Evolutionary conservation across 371 early-diverging fungal genomes (phyloP), one percentile per base, ranked within the genome.

Genomic region (Lichtheimia ornata): DNA sequence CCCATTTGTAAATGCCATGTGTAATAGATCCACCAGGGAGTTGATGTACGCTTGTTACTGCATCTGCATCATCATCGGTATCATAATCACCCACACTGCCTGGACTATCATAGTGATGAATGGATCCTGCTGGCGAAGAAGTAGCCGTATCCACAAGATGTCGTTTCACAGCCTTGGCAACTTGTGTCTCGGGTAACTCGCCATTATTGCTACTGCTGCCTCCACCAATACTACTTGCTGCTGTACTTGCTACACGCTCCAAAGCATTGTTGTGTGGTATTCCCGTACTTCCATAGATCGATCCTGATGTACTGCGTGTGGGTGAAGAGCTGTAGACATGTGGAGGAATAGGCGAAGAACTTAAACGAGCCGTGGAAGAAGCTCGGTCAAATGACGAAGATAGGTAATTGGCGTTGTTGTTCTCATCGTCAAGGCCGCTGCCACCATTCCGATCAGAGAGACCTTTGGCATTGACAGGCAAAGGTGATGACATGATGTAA

Each of bases 1-100:
- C 61, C 86, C 86, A 86, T 59, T 86, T 86, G 65, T 86, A 86
- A 17, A 86, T 79, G 47, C 83, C 84, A 42, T 84, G 77, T 0
- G 84, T 77, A 13, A 79, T 77, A 7, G 77, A 74, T 14, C 76
- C 85, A 12, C 83, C 83, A 0, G 67, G 77, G 1, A 84, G 63
- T 27, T 83, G 76, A 63, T 77, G 77, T 22, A 73, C 69, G 18
- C 61, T 58, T 41, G 56, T 56, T 28, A 67, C 47, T 12, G 59
- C 58, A 1, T 50, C 57, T 4, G 50, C 63, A 17, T 63, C 58
- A 22, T 60, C 35, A 9, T 35, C 49, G n/a, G 63, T 49, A 20
- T 47, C 56, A 17, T 51, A 50, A 6, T 59, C 64, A 6, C 51
- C 65, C 13, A 56, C 51, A 18, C 50, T 18, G 0, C 18, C n/a